These are phyloP conservation scores for Phallus indusiatus DNA, from an alignment of 768 basidiomycete species.

Conservation along the genomic window DNA sequence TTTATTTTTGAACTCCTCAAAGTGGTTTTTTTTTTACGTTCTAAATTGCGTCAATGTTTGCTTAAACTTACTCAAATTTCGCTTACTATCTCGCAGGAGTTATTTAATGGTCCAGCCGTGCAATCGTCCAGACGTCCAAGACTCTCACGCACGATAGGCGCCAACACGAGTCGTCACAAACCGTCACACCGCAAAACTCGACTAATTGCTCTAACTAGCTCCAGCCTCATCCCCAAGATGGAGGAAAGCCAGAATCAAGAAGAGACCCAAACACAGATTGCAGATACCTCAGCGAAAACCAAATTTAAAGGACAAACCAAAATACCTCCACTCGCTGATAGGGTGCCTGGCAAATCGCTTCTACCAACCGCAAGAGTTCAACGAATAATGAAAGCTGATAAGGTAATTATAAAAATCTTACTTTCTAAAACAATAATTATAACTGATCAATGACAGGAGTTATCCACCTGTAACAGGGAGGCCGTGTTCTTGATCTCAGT, in stretches of 20 bases:
- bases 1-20: no score
- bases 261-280: not conserved
- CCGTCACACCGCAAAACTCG: no score
- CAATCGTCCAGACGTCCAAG: no score
- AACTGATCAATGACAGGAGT: slow-evolving; percentile 38
- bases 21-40: no score
- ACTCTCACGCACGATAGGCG: no score
- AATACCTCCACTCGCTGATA: slow-evolving; percentile 12
- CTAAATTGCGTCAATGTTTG: no score
- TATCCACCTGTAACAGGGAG: slow-evolving; percentile 67
- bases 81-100: no score
- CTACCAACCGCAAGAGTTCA: slow-evolving; percentile 74
- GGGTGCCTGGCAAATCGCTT: slow-evolving; percentile 57
- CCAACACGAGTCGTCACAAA: no score
- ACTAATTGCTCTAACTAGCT: no score
- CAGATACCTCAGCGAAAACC: not conserved
- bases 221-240: no score
- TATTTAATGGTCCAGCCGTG: no score
- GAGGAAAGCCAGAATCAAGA: not conserved
- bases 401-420: slow-evolving; percentile 29
- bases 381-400: slow-evolving; percentile 79
- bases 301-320: not conserved
- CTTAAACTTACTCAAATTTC: no score
- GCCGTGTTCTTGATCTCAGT: slow-evolving; percentile 71
- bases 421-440: not conserved